Conservation (phyloP, 257 asterid species). For the Nicotiana attenuata region DNA sequence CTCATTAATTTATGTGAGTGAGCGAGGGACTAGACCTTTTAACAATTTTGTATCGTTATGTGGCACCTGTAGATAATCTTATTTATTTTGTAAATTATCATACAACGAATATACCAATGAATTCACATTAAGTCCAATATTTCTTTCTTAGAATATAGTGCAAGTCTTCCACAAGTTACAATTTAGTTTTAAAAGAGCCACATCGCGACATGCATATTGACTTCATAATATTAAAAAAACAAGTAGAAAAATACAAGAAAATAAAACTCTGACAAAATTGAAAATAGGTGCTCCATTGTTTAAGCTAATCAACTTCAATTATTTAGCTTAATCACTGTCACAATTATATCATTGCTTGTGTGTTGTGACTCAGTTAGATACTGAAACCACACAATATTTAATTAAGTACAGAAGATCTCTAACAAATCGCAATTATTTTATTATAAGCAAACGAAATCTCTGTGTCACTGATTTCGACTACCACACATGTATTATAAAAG, state of each 20-base stretch:
- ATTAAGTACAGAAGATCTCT: neutral
- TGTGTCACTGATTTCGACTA: neutral
- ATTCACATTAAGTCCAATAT: no score
- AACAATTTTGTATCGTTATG: no score
- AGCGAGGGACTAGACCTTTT: no score
- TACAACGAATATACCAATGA: no score
- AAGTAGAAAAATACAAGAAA: no score
- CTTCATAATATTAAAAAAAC: no score
- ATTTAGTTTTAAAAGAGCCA: neutral
- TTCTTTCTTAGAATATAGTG: no score
- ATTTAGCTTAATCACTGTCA: neutral
- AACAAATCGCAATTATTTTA: neutral
- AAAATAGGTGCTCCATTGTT: neutral
- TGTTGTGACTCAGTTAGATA: neutral
- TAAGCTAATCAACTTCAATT: neutral
- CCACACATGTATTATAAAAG: neutral
- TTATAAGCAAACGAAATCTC: neutral
- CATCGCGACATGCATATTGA: neutral
- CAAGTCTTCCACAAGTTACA: no score
- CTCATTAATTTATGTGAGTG: no score
- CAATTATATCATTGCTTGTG: neutral
- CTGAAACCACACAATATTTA: neutral
- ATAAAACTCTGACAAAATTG: no score
- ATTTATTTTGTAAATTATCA: no score
- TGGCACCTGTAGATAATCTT: no score